These are phyloP conservation scores for Starmerella davenportii DNA, from an alignment of 805 yeast genomes.

Conservation along the genomic window DNA sequence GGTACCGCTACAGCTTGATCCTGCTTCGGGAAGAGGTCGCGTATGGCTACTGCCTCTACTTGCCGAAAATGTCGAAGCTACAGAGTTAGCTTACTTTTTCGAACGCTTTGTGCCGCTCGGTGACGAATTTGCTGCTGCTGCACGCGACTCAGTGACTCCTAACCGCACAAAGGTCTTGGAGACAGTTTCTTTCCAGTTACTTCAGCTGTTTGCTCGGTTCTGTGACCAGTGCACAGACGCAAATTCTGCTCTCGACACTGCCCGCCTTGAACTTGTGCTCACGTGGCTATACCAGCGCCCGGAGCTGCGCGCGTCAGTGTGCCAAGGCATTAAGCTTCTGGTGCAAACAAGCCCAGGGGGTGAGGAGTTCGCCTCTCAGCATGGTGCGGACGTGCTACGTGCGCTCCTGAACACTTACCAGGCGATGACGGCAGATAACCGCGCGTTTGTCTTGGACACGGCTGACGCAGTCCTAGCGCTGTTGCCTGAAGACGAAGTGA, in stretches of 20 bases:
- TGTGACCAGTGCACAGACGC: constrained; percentile 75
- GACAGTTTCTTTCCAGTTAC: constrained; percentile 77
- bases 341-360: constrained; percentile 56
- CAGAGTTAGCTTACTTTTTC: constrained; percentile 48
- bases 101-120: constrained; percentile 46
- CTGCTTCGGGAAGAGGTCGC: constrained; percentile 50
- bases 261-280: constrained; percentile 63
- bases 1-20: constrained; percentile 63
- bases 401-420: constrained; percentile 83
- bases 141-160: constrained; percentile 23
- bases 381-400: constrained; percentile 57
- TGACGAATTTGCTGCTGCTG: constrained; percentile 19
- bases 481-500: constrained; percentile 47
- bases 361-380: constrained; percentile 30
- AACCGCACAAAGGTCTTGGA: constrained; percentile 60
- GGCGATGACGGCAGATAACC: constrained; percentile 63
- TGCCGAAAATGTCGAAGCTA: constrained; percentile 65
- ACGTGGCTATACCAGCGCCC: constrained; percentile 55
- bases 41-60: constrained; percentile 89
- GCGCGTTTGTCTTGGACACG: constrained; percentile 73
- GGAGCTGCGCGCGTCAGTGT: constrained; percentile 60
- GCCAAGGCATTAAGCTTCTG: constrained; percentile 59
- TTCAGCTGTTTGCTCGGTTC: constrained; percentile 81
- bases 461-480: constrained; percentile 65
- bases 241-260: constrained; percentile 42